These are phyloP conservation scores for Melampsora americana DNA, from an alignment of 1,284 basidiomycete species.

Conservation along the genomic window DNA sequence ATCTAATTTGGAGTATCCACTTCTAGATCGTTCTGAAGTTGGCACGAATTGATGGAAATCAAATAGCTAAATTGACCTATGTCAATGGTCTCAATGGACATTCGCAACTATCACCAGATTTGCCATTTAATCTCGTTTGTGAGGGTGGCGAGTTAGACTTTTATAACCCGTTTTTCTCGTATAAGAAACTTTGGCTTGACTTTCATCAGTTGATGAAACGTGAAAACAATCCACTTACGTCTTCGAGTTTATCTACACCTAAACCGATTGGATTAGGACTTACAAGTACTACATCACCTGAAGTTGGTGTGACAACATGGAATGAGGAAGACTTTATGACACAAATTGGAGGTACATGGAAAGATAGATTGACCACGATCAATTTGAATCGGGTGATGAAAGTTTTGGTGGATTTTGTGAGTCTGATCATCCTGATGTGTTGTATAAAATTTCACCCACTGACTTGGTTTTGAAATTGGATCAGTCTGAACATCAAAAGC, in stretches of 20 bases:
- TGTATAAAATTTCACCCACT: too few relatives aligned
- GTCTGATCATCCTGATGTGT: not conserved
- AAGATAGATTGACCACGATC: not conserved
- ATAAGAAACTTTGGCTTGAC: not conserved
- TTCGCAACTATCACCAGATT: not conserved
- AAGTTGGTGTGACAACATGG: not conserved
- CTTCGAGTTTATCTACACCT: not conserved
- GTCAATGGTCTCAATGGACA: not conserved
- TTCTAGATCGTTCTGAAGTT: too few relatives aligned
- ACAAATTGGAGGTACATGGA: not conserved
- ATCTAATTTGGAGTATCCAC: too few relatives aligned
- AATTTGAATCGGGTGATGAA: not conserved
- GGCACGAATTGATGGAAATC: too few relatives aligned
- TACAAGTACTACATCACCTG: not conserved
- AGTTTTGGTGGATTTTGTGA: conserved; percentile 3
- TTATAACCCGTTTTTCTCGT: conserved; percentile 1
- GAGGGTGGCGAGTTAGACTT: not conserved
- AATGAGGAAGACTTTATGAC: not conserved
- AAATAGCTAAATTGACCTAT: not conserved
- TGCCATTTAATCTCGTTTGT: not conserved
- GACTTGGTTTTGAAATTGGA: not conserved
- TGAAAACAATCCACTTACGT: not conserved
- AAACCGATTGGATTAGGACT: not conserved
- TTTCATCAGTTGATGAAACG: not conserved
- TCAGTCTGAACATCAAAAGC: not conserved